These are phyloP conservation scores for Pseudoturritis turrita DNA, from an alignment of 345 rosid genomes.

Conservation along the genomic window DNA sequence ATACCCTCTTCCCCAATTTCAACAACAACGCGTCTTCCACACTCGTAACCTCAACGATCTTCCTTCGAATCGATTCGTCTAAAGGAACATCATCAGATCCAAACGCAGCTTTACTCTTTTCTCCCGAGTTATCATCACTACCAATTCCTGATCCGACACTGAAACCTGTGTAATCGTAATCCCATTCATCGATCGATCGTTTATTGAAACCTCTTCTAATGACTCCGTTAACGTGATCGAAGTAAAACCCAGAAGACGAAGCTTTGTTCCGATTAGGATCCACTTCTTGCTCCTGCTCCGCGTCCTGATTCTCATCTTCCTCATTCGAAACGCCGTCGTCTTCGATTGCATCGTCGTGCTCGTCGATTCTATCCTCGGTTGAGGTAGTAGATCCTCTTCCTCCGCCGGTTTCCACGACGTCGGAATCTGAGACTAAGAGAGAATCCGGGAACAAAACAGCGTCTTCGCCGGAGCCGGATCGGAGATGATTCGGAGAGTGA, in stretches of 20 bases:
- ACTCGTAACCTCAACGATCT: constrained; percentile 54
- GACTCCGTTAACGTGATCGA: constrained; percentile 66
- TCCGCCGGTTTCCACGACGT: constrained; percentile 33
- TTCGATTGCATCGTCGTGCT: constrained; percentile 74
- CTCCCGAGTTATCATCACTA: constrained; percentile 12
- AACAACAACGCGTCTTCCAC: constrained; percentile 74
- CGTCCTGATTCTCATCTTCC: constrained; percentile 30
- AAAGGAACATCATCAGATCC: constrained; percentile 80
- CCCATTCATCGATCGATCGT: constrained; percentile 87
- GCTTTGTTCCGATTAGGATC: constrained; percentile 32
- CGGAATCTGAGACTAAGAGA: constrained; percentile 54
- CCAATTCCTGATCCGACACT: neutral
- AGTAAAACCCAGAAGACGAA: constrained; percentile 53
- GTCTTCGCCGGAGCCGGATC: constrained; percentile 32
- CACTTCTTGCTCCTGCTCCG: constrained; percentile 39
- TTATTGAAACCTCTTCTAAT: constrained; percentile 54
- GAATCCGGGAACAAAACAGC: constrained; percentile 35
- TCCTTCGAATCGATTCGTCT: constrained; percentile 67
- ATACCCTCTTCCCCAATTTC: constrained; percentile 49
- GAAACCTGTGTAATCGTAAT: constrained; percentile 55
- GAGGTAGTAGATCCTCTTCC: constrained; percentile 29
- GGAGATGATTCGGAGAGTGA: constrained; percentile 29
- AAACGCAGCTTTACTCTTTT: constrained; percentile 43
- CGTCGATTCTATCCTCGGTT: constrained; percentile 66
- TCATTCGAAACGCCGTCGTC: constrained; percentile 28